These are phyloP conservation scores for Liriodendron chinense DNA, from an alignment of 164 flowering plant genomes.

Conservation along the genomic window DNA sequence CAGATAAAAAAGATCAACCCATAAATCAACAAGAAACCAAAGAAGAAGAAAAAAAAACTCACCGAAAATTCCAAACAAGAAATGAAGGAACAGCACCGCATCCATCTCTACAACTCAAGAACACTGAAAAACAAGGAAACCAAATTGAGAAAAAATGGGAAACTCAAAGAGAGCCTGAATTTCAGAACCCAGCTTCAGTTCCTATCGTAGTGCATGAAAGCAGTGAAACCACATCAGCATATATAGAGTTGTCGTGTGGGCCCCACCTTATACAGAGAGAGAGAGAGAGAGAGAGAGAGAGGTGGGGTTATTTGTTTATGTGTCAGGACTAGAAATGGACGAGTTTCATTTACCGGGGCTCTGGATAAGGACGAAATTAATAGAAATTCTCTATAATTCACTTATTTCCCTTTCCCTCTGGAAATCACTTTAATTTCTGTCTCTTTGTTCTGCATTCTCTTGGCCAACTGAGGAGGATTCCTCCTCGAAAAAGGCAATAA, in stretches of 20 bases:
- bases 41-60: constrained; percentile 14
- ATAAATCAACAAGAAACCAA: background rate
- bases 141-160: background rate
- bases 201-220: background rate
- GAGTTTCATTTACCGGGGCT: too few relatives aligned
- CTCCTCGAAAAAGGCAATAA: too few relatives aligned
- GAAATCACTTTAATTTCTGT: background rate
- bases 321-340: too few relatives aligned
- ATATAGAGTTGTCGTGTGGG: background rate
- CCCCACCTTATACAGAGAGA: too few relatives aligned
- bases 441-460: background rate
- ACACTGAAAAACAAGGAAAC: background rate
- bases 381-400: too few relatives aligned
- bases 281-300: too few relatives aligned
- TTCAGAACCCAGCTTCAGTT: background rate
- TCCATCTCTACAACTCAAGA: constrained; percentile 26
- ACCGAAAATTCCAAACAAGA: constrained; percentile 72
- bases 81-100: constrained; percentile 47
- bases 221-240: background rate
- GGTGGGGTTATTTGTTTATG: too few relatives aligned
- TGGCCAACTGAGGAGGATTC: too few relatives aligned
- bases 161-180: background rate
- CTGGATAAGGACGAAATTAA: too few relatives aligned
- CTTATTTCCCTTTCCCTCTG: background rate
- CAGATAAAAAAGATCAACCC: background rate